Percentiles rank a stretch among this genome's conserved stretches.
phyloP scores from a whole-genome alignment of 495 filamentous ascomycete species.

The Trichoderma asperelloides region DNA sequence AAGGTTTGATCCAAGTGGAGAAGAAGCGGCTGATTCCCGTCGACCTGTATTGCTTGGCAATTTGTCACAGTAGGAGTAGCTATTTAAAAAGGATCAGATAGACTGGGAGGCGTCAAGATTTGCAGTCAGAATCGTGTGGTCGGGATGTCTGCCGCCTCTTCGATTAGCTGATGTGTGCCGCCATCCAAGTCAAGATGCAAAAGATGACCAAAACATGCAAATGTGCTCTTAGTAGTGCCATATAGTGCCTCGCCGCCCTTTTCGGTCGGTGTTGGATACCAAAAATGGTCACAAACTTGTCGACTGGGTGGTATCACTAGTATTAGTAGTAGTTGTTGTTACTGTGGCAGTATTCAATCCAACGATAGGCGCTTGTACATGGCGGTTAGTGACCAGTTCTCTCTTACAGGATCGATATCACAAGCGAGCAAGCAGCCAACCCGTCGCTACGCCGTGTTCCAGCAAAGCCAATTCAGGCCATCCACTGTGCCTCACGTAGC shows the following conservation, averaged over 20 bases:
- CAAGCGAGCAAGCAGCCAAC: neutral
- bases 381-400: too few relatives aligned
- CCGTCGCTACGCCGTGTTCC: neutral
- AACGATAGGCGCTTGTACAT: too few relatives aligned
- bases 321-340: neutral
- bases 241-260: neutral
- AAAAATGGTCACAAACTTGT: neutral
- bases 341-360: too few relatives aligned
- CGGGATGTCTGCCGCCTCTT: constrained; percentile 1
- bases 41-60: neutral
- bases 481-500: neutral
- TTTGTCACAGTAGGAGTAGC: neutral
- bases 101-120: neutral
- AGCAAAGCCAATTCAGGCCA: neutral
- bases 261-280: neutral
- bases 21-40: neutral
- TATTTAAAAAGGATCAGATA: neutral
- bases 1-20: neutral
- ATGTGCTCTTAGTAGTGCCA: neutral
- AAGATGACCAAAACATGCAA: neutral
- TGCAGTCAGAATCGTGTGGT: neutral
- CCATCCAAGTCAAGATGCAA: neutral
- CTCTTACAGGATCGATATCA: neutral
- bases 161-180: neutral
- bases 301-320: neutral